A percentile compares a stretch with the other conserved stretches of the same genome.
Conservation (phyloP, 768 basidiomycete species). For the Phaffia tasmanica region DNA sequence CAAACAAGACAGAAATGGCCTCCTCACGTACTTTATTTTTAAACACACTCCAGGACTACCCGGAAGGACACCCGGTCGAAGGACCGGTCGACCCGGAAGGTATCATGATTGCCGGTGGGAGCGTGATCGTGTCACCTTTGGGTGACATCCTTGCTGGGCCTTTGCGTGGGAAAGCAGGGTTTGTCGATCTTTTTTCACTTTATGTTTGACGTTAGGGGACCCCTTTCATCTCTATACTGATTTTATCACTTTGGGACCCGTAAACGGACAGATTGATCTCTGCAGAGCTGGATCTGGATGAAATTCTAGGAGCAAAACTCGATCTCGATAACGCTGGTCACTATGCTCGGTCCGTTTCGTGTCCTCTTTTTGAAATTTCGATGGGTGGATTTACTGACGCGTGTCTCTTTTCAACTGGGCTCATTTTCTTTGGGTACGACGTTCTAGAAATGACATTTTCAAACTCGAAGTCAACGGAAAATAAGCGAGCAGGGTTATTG, state of each 20-base stretch:
- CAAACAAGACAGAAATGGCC: background rate
- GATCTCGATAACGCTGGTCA: slow-evolving; percentile 55
- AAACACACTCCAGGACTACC: slow-evolving; percentile 41
- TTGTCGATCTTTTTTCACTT: slow-evolving; percentile 36
- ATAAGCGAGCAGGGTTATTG: no score
- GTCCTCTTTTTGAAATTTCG: no score
- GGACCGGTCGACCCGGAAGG: slow-evolving; percentile 40
- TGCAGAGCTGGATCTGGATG: slow-evolving; percentile 52
- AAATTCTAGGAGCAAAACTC: slow-evolving; percentile 50
- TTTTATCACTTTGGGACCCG: background rate
- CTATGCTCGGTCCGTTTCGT: slow-evolving; percentile 44
- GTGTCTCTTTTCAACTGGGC: no score
- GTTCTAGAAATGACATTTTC: slow-evolving; percentile 4
- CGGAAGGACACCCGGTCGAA: slow-evolving; percentile 43
- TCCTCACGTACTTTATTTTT: background rate
- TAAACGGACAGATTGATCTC: background rate
- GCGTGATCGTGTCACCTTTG: slow-evolving; percentile 51
- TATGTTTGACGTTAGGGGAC: background rate
- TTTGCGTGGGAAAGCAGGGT: slow-evolving; percentile 45
- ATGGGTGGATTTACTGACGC: no score
- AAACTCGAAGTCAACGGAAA: slow-evolving; percentile 5
- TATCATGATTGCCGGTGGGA: slow-evolving; percentile 53
- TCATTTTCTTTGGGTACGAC: no score
- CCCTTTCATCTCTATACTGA: background rate
- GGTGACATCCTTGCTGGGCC: slow-evolving; percentile 55